A percentile compares a stretch with the other conserved stretches of the same genome.
phyloP scores from a whole-genome alignment of 2,329 filamentous ascomycete species.

The Pseudogymnoascus sp. region DNA sequence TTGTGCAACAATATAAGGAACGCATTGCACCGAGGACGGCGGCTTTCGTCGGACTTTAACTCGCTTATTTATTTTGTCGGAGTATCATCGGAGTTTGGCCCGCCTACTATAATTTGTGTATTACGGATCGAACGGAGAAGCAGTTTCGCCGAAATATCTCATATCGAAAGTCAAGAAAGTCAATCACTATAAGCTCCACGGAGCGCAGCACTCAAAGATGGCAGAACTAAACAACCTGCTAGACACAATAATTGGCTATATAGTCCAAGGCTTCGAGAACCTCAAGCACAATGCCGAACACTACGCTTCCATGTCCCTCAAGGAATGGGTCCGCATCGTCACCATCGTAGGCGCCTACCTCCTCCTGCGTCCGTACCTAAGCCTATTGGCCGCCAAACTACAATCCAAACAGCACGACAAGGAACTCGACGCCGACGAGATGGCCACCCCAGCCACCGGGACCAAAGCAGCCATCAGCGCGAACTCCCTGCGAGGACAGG shows the following conservation, averaged over 20 bases:
- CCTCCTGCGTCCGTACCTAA: constrained; percentile 64
- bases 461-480: constrained; percentile 48
- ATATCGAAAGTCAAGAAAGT: background rate
- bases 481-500: constrained; percentile 53
- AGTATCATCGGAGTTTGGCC: constrained; percentile 1
- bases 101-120: background rate
- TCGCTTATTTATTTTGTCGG: constrained; percentile 3
- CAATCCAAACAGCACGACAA: constrained; percentile 57
- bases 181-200: background rate
- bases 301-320: constrained; percentile 33
- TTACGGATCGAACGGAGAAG: background rate
- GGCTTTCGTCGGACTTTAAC: background rate
- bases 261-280: background rate
- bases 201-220: background rate
- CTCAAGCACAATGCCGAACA: constrained; percentile 4
- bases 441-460: constrained; percentile 32
- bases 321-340: constrained; percentile 60
- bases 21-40: background rate
- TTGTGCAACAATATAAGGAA: background rate
- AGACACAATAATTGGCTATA: background rate
- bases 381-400: constrained; percentile 55
- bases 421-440: constrained; percentile 31
- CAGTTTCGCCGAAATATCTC: background rate
- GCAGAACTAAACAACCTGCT: background rate
- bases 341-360: constrained; percentile 65